Evolutionary conservation across 179 eudicot species (phyloP).

Genomic region (Heliamphora pulchella): DNA sequence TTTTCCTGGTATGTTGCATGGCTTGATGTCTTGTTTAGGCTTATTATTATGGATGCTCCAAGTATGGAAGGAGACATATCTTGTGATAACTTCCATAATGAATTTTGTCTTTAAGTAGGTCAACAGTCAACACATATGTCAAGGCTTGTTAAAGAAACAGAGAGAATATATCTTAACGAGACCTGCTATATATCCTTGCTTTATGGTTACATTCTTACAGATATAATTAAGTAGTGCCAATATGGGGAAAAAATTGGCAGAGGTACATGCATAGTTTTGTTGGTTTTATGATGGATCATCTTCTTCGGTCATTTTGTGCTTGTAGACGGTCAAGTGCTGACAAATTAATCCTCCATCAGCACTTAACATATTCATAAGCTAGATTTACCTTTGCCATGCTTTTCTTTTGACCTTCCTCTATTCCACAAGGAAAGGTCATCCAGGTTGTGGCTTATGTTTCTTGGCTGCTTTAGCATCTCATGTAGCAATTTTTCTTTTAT

Average conservation of each 20-base stretch:
- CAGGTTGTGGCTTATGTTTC: no score
- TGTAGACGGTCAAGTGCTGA: conserved; percentile 16
- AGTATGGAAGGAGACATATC: background rate
- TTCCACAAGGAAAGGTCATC: no score
- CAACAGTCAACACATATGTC: background rate
- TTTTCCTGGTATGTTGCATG: background rate
- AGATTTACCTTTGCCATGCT: background rate
- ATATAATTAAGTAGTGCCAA: background rate
- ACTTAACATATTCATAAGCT: background rate
- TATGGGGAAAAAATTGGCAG: background rate
- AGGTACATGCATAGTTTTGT: background rate
- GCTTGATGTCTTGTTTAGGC: background rate
- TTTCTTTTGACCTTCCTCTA: no score
- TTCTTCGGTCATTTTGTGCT: conserved; percentile 5
- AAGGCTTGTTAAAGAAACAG: background rate
- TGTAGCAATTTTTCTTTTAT: no score
- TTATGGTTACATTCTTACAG: background rate
- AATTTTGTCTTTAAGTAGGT: background rate
- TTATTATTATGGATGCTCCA: background rate
- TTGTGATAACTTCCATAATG: background rate
- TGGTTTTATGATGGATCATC: conserved; percentile 4
- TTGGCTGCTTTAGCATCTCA: no score
- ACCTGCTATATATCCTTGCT: background rate
- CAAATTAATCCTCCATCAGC: background rate
- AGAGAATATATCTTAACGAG: background rate